Conservation (phyloP, 2,329 filamentous ascomycete species). For the Aspergillus sp. region DNA sequence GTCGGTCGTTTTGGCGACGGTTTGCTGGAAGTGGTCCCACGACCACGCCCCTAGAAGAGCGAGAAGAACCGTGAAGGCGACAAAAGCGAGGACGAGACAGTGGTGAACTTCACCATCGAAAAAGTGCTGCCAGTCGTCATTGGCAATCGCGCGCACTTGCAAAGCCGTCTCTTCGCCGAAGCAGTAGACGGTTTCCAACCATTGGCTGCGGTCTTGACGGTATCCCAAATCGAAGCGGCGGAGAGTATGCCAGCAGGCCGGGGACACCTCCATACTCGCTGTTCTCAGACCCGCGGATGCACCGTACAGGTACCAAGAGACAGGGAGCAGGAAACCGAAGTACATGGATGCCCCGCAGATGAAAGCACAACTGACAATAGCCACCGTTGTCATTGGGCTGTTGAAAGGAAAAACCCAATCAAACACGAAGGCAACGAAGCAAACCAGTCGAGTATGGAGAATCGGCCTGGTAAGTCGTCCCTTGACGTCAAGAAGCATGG, state of each 20-base stretch:
- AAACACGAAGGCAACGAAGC: background rate
- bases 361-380: constrained; percentile 1
- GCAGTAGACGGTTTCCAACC: constrained; percentile 4
- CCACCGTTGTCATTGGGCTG: background rate
- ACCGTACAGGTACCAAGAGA: constrained; percentile 4
- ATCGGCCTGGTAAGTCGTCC: background rate
- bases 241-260: constrained; percentile 4
- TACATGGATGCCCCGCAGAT: background rate
- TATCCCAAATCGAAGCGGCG: background rate
- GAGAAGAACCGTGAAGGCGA: background rate
- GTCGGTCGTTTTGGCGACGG: background rate
- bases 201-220: background rate
- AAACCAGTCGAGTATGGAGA: background rate
- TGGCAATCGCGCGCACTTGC: constrained; percentile 1
- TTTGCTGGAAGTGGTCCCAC: too few relatives aligned
- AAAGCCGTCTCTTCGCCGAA: constrained; percentile 8
- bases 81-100: constrained; percentile 2
- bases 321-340: constrained; percentile 1
- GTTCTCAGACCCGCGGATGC: constrained; percentile 1
- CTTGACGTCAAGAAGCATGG: background rate
- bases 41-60: background rate
- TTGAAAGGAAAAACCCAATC: constrained; percentile 9
- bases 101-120: constrained; percentile 8
- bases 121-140: constrained; percentile 3
- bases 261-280: background rate